Conservation (phyloP, 768 basidiomycete species). For the Crucibulum laeve region DNA sequence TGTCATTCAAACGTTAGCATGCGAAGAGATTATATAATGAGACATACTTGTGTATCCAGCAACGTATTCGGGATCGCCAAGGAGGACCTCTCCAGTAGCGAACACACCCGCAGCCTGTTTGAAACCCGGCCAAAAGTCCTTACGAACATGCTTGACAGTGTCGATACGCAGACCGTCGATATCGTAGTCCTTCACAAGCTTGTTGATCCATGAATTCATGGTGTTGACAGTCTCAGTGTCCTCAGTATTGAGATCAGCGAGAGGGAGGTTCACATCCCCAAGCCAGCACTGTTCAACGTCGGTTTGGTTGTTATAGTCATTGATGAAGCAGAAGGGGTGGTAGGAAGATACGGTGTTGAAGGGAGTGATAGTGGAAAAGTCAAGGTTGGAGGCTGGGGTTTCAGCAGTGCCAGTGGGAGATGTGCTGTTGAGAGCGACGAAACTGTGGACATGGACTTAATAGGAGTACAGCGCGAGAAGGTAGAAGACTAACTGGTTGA, state of each 20-base stretch:
- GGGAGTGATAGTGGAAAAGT: conserved; percentile 24
- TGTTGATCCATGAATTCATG: conserved; percentile 57
- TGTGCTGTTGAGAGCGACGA: conserved; percentile 10
- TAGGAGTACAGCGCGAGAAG: not conserved
- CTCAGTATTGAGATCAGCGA: conserved; percentile 72
- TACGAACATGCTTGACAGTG: conserved; percentile 53
- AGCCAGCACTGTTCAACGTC: conserved; percentile 68
- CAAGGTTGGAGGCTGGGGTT: conserved; percentile 12
- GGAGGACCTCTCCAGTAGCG: conserved; percentile 58
- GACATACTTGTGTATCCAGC: conserved; percentile 33
- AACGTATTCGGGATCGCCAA: conserved; percentile 20
- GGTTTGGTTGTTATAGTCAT: conserved; percentile 57
- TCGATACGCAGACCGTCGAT: conserved; percentile 76
- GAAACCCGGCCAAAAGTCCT: conserved; percentile 66
- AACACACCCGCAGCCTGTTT: conserved; percentile 60
- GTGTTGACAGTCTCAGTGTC: conserved; percentile 45
- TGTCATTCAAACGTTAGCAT: conserved; percentile 3
- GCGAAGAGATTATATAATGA: not conserved
- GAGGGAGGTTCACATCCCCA: conserved; percentile 59
- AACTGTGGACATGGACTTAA: conserved; percentile 5
- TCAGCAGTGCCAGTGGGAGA: conserved; percentile 5
- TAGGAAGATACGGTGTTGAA: conserved; percentile 28
- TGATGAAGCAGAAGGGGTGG: conserved; percentile 65
- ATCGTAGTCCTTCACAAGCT: conserved; percentile 49
- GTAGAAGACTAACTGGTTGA: conserved; percentile 60